These are phyloP conservation scores for Leishmania gerbilli DNA, from an alignment of 208 protist genomes.

Conservation along the genomic window DNA sequence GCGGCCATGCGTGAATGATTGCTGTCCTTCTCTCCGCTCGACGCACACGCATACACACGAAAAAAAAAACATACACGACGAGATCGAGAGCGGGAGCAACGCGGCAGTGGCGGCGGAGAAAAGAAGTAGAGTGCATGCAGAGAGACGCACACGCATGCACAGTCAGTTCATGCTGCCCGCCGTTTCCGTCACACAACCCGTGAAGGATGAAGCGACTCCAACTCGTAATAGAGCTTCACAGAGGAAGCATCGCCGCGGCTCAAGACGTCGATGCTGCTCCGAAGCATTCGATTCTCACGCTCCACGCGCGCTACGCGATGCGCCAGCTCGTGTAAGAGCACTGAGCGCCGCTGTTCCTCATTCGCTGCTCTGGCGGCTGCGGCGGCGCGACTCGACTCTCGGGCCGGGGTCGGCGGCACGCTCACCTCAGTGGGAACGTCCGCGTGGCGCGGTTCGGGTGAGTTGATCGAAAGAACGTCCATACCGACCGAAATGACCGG, in stretches of 20 bases:
- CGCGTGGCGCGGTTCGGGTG: neutral
- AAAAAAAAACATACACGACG: neutral
- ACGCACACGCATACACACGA: neutral
- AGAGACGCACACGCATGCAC: neutral
- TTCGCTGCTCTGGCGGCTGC: conserved; percentile 6
- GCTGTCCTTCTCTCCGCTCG: neutral
- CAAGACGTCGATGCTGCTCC: conserved; percentile 8
- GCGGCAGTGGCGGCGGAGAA: too few relatives aligned
- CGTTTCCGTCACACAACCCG: neutral
- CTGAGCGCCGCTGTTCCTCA: neutral
- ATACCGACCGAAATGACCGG: neutral
- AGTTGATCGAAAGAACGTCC: conserved; percentile 1
- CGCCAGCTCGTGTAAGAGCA: conserved; percentile 1
- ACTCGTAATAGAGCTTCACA: conserved; percentile 6
- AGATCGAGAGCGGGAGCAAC: neutral
- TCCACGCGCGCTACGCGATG: conserved; percentile 14
- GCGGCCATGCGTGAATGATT: neutral
- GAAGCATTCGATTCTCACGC: conserved; percentile 20
- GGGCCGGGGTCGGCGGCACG: neutral
- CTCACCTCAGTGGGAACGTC: neutral
- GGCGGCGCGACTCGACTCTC: neutral
- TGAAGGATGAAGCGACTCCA: neutral
- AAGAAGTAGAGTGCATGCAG: neutral
- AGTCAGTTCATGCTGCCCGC: neutral
- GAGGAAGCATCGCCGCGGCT: conserved; percentile 19